phyloP scores from a whole-genome alignment of 1,284 basidiomycete species.

The Omphalotus olearius region DNA sequence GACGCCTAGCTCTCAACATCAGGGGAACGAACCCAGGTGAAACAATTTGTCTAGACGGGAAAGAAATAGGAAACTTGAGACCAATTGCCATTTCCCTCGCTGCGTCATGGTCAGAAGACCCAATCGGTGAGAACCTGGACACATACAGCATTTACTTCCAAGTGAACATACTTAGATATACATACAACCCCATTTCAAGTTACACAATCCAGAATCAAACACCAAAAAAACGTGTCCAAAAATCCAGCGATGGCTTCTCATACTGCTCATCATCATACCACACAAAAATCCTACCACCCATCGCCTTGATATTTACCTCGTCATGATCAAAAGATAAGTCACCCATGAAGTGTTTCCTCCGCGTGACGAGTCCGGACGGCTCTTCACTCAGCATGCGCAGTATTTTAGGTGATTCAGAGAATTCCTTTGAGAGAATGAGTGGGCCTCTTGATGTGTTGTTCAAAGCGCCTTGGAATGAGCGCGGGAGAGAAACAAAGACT shows the following conservation, averaged over 20 bases:
- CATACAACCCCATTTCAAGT: background rate
- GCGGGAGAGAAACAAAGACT: slow-evolving; percentile 1
- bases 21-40: too few relatives aligned
- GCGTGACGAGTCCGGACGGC: background rate
- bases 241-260: too few relatives aligned
- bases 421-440: background rate
- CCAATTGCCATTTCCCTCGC: too few relatives aligned
- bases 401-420: background rate
- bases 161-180: background rate
- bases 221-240: background rate
- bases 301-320: background rate
- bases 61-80: too few relatives aligned
- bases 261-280: background rate
- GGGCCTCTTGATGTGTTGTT: background rate
- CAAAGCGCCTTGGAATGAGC: background rate
- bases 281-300: background rate
- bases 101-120: too few relatives aligned
- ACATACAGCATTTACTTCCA: too few relatives aligned
- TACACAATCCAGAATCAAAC: background rate
- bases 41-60: too few relatives aligned
- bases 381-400: background rate
- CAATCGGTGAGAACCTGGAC: too few relatives aligned
- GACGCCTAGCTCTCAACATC: too few relatives aligned
- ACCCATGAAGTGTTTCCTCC: background rate
- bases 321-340: background rate